These are phyloP conservation scores for Fusarium sp. DNA, from an alignment of 2,329 filamentous ascomycete species.

Conservation along the genomic window DNA sequence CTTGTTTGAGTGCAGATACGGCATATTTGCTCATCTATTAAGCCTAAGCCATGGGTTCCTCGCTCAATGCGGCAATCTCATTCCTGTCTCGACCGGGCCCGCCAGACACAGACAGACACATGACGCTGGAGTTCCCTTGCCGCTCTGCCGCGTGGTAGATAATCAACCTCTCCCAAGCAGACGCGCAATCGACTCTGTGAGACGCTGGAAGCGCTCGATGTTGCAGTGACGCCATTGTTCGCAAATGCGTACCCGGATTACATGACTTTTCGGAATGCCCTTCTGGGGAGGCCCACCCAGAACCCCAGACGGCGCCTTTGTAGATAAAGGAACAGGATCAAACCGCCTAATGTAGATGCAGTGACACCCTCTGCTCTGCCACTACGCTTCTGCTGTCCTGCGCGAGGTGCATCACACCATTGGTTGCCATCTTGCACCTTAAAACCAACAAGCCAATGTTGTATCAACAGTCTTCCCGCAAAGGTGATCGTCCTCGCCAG, in stretches of 20 bases:
- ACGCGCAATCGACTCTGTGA: slow-evolving; percentile 37
- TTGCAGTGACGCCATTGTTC: slow-evolving; percentile 47
- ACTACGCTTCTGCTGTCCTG: slow-evolving; percentile 25
- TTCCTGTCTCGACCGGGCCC: slow-evolving; percentile 17
- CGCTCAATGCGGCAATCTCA: slow-evolving; percentile 20
- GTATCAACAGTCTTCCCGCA: slow-evolving; percentile 31
- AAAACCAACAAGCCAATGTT: slow-evolving; percentile 39
- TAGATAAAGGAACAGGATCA: slow-evolving; percentile 35
- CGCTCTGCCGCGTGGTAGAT: slow-evolving; percentile 17
- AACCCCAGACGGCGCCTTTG: slow-evolving; percentile 30
- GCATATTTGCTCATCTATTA: slow-evolving; percentile 19
- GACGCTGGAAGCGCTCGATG: slow-evolving; percentile 40
- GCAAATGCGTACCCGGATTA: slow-evolving; percentile 39
- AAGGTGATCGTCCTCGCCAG: slow-evolving; percentile 28
- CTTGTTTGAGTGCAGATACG: slow-evolving; percentile 13
- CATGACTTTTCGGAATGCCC: slow-evolving; percentile 39
- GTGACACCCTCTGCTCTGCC: slow-evolving; percentile 40
- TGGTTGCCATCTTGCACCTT: slow-evolving; percentile 40
- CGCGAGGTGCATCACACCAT: slow-evolving; percentile 36
- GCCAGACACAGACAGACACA: slow-evolving; percentile 25
- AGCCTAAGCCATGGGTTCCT: slow-evolving; percentile 8
- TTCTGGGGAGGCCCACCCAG: slow-evolving; percentile 30
- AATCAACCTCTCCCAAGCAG: slow-evolving; percentile 20
- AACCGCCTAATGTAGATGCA: slow-evolving; percentile 38
- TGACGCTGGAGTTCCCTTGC: slow-evolving; percentile 27